Evolutionary conservation across 108 stramenopile genomes (phyloP).

Genomic region (Nannochloropsis gaditana): DNA sequence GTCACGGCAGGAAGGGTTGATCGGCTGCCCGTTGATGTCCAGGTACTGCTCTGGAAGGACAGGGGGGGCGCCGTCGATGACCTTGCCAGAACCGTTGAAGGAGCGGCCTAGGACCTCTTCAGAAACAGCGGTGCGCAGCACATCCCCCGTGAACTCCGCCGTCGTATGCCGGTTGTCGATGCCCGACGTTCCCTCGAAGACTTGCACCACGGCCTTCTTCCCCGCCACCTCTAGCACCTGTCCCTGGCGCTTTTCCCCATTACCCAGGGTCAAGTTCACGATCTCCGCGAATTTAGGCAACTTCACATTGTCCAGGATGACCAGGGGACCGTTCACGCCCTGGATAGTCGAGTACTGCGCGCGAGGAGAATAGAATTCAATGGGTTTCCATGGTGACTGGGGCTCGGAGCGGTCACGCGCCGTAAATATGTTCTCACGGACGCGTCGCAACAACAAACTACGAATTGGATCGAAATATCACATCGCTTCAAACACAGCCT

Average conservation of each 20-base stretch:
- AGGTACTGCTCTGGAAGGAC: constrained; percentile 98
- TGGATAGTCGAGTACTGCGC: constrained; percentile 77
- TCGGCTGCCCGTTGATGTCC: constrained; percentile 98
- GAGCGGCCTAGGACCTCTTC: constrained; percentile 92
- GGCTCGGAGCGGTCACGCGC: no score
- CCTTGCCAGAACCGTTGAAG: constrained; percentile 98
- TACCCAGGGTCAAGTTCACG: constrained; percentile 88
- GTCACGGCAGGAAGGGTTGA: constrained; percentile 97
- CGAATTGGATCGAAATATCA: no score
- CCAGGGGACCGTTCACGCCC: constrained; percentile 97
- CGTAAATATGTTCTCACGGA: no score
- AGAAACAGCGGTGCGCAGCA: constrained; percentile 95
- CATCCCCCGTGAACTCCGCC: constrained; percentile 96
- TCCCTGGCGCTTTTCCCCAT: constrained; percentile 87
- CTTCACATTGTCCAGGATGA: constrained; percentile 99
- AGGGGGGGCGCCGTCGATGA: constrained; percentile 92
- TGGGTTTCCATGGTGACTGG: no score
- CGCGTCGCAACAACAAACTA: no score
- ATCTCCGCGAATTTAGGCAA: constrained; percentile 97
- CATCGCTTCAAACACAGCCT: no score
- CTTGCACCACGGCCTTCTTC: constrained; percentile 94
- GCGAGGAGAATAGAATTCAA: neutral
- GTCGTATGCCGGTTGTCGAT: constrained; percentile 97
- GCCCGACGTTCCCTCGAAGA: constrained; percentile 98
- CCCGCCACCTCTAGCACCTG: constrained; percentile 97